These are phyloP conservation scores for Agaricus subrufescens DNA, from an alignment of 768 basidiomycete species.

Conservation along the genomic window DNA sequence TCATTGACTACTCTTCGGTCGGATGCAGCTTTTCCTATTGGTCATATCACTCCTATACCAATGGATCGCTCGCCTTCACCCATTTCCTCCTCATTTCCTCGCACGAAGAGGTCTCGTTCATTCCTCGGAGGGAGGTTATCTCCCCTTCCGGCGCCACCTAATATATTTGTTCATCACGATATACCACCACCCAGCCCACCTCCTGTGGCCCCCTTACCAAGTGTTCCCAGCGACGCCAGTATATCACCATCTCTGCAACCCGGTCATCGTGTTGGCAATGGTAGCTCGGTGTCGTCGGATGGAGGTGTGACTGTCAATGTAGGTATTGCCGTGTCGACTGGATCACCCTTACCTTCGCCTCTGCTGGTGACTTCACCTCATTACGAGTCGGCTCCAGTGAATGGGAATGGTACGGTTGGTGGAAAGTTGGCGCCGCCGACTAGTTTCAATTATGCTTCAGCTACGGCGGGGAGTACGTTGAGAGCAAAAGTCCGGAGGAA, in stretches of 20 bases:
- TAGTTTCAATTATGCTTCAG: slow-evolving; percentile 1
- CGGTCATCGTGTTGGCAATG: no score
- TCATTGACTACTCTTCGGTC: slow-evolving; percentile 1
- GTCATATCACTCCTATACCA: not conserved
- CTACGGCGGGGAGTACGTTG: slow-evolving; percentile 4
- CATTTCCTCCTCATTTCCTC: slow-evolving; percentile 3
- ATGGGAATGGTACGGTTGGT: not conserved
- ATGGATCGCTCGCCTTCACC: not conserved
- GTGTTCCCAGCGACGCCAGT: slow-evolving; percentile 16
- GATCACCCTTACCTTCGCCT: slow-evolving; percentile 7
- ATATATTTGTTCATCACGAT: slow-evolving; percentile 41
- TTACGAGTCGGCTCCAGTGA: not conserved
- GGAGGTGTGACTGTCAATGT: slow-evolving; percentile 7
- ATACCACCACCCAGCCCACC: slow-evolving; percentile 50
- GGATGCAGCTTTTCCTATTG: not conserved
- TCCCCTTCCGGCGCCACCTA: slow-evolving; percentile 26
- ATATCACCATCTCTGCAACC: no score
- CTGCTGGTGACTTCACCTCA: slow-evolving; percentile 3
- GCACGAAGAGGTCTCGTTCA: not conserved
- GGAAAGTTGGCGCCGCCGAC: not conserved
- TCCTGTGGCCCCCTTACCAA: slow-evolving; percentile 39
- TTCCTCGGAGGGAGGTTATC: slow-evolving; percentile 6
- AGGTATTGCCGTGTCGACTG: slow-evolving; percentile 6
- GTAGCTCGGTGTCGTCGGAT: not conserved
- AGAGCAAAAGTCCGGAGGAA: slow-evolving; percentile 7